Conservation (phyloP, 108 stramenopile species). For the Pseudonitzschia multiseries region DNA sequence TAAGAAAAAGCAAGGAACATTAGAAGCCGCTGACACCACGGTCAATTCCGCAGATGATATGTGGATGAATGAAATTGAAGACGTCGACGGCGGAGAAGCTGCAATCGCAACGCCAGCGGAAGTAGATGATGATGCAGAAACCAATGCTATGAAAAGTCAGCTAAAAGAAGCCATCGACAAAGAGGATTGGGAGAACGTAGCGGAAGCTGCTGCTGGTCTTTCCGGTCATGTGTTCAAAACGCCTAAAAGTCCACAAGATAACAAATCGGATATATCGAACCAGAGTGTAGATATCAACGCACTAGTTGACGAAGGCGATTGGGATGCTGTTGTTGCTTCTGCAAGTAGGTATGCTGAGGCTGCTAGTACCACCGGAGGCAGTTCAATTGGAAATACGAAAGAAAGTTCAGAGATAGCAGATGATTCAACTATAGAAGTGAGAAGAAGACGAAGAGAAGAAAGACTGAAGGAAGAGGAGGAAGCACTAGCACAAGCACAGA, state of each 20-base stretch:
- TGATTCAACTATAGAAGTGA: conserved; percentile 10
- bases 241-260: conserved; percentile 20
- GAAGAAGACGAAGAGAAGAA: conserved; percentile 34
- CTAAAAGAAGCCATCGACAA: conserved; percentile 54
- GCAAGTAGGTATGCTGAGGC: conserved; percentile 48
- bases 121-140: conserved; percentile 25
- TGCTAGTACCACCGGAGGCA: not conserved
- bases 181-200: conserved; percentile 81
- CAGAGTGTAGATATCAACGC: conserved; percentile 54
- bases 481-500: conserved; percentile 76
- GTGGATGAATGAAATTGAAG: conserved; percentile 31
- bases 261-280: conserved; percentile 33
- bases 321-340: conserved; percentile 73
- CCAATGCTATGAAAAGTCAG: conserved; percentile 40
- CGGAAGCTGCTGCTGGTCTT: conserved; percentile 53
- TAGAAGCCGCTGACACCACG: conserved; percentile 1
- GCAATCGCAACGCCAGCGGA: not conserved
- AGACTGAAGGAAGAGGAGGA: conserved; percentile 72
- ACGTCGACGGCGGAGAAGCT: not conserved
- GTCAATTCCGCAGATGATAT: conserved; percentile 14
- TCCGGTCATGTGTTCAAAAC: conserved; percentile 11
- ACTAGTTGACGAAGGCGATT: conserved; percentile 75
- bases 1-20: conserved; percentile 19
- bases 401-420: conserved; percentile 6
- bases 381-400: not conserved